phyloP scores from a whole-genome alignment of 352 stramenopile species.

The Halophytophthora batemanensis region DNA sequence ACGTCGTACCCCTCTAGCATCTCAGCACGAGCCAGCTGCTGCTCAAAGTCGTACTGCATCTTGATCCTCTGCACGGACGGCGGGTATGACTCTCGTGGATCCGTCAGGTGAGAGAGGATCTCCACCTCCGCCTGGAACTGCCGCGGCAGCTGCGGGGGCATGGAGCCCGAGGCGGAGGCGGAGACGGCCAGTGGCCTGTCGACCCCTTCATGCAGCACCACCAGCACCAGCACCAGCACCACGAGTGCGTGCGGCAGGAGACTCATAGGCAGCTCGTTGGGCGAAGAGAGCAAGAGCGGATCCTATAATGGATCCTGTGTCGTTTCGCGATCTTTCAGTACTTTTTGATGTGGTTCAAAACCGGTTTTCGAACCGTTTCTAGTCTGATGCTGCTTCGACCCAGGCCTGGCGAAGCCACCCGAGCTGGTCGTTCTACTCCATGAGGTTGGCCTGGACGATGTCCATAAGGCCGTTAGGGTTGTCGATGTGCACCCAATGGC shows the following conservation, averaged over 20 bases:
- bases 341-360: constrained; percentile 19
- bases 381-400: too few relatives aligned
- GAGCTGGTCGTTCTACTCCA: constrained; percentile 14
- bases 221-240: neutral
- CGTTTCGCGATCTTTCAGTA: constrained; percentile 18
- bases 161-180: constrained; percentile 8
- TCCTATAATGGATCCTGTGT: constrained; percentile 12
- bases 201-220: constrained; percentile 9
- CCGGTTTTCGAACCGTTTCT: too few relatives aligned
- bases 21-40: constrained; percentile 55
- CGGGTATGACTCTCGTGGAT: constrained; percentile 52
- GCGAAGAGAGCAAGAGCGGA: neutral
- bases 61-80: constrained; percentile 50
- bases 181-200: neutral
- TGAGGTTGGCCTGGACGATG: constrained; percentile 50
- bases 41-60: constrained; percentile 62
- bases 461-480: constrained; percentile 71
- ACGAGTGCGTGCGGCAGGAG: neutral
- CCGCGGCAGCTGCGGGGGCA: constrained; percentile 37
- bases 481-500: constrained; percentile 88
- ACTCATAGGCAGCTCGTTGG: neutral
- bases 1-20: constrained; percentile 62
- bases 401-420: neutral
- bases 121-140: constrained; percentile 59
- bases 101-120: constrained; percentile 59